Conservation (phyloP, 768 basidiomycete species). For the Mycena venus region DNA sequence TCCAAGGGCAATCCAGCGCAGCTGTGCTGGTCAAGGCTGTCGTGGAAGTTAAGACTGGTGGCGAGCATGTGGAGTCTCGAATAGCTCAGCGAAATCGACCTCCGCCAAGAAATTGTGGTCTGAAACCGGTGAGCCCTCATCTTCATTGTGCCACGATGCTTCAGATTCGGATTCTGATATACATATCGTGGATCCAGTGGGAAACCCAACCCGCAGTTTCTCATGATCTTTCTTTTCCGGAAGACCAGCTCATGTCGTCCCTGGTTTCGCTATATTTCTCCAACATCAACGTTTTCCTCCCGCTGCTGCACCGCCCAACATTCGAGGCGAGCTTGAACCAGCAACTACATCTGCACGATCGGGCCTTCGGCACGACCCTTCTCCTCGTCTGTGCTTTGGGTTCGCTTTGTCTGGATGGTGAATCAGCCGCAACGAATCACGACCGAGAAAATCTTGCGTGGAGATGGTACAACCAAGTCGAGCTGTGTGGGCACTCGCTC, state of each 20-base stretch:
- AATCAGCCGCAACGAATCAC: not conserved
- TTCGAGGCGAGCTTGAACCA: slow-evolving; percentile 57
- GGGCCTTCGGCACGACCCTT: slow-evolving; percentile 57
- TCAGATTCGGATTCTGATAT: not conserved
- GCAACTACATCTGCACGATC: slow-evolving; percentile 52
- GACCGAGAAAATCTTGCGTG: not conserved
- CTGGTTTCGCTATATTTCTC: slow-evolving; percentile 67
- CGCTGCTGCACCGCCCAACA: slow-evolving; percentile 64
- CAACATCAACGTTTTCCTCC: slow-evolving; percentile 52
- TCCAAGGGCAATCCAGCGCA: slow-evolving; percentile 11
- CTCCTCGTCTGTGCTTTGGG: slow-evolving; percentile 67
- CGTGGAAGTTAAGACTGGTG: not conserved
- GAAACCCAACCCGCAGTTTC: not conserved
- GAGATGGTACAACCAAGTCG: slow-evolving; percentile 4
- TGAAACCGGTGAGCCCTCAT: not conserved
- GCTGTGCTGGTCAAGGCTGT: not conserved
- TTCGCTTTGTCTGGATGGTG: slow-evolving; percentile 34
- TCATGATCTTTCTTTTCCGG: not conserved
- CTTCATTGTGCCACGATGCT: not conserved
- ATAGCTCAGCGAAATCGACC: not conserved
- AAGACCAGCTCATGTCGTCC: slow-evolving; percentile 41
- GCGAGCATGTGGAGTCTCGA: not conserved
- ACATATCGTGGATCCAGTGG: not conserved
- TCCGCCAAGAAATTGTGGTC: not conserved
- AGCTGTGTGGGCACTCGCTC: slow-evolving; percentile 3